Evolutionary conservation across 176 grass and related monocot species (phyloP), one percentile per base, ranked within the genome.

Genomic region (Saccharum officinarum): DNA sequence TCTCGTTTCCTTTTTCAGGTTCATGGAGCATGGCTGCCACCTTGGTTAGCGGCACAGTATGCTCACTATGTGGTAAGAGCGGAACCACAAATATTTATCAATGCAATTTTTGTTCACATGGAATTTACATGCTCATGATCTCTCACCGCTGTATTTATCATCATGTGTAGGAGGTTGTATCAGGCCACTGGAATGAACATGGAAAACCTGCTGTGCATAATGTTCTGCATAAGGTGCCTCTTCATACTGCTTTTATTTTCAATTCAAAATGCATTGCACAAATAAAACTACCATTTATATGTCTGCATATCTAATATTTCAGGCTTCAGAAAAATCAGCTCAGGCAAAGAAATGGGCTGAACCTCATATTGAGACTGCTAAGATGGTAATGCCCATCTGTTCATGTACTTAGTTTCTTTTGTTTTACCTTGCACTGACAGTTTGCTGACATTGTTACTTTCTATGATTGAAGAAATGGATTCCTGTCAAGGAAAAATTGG

Each of bases 11-110:
- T 82, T 84, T 75, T 68, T 16, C 66, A 99, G 97, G 90, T 94
- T 78, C 94, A 99, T 97, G 90, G 90, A 80, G 92, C 97, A 88
- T 99, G 94, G 97, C 84, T 99, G 65, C 97, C 97, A 39, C 97
- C 94, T 82, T 99, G 97, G 97, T 76, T 99, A 76, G 87, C 86
- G 42, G 61, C 88, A 73, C 85, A 94, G 70, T 64, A 87, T 64
- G 33, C 69, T 82, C 72, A 38, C 69, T 94, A 86, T 69, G 17
- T 79, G 92, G 97, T 94, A 88, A 82, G 69, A 83, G 17, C 8
- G 4, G 67, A 77, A 75, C 42, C 12, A 71, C 46, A 37, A 49
- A 84, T 71, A 47, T 34, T 64, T 18, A 37, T 26, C 25, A 20
- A 8, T 63, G 25, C 11, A 67, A 52, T 87, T 75, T 79, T 1